phyloP scores from a whole-genome alignment of 106 monocot species.

The Posidonia australis region DNA sequence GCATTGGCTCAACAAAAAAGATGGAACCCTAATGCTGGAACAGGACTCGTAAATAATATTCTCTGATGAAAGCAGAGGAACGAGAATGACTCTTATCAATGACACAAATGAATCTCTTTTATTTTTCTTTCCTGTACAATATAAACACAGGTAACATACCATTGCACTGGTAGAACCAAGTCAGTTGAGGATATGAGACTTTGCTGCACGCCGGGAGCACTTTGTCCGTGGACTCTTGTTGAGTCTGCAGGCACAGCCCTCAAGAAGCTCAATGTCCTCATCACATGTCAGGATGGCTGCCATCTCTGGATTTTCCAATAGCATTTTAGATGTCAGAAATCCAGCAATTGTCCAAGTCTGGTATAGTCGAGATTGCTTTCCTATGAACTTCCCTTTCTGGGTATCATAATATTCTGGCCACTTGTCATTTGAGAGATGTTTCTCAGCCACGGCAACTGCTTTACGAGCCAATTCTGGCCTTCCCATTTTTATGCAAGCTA shows the following conservation, averaged over 20 bases:
- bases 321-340: slow-evolving; percentile 69
- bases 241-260: slow-evolving; percentile 79
- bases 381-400: slow-evolving; percentile 64
- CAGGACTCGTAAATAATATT: not conserved
- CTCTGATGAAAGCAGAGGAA: not conserved
- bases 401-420: slow-evolving; percentile 98
- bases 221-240: slow-evolving; percentile 37
- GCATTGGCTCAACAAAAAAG: slow-evolving; percentile 1
- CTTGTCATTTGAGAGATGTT: slow-evolving; percentile 61
- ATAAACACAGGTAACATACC: not conserved
- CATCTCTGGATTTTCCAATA: slow-evolving; percentile 69
- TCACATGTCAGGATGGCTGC: slow-evolving; percentile 77
- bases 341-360: slow-evolving; percentile 96
- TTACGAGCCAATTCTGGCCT: slow-evolving; percentile 66
- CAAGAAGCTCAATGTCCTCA: slow-evolving; percentile 84
- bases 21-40: slow-evolving; percentile 1
- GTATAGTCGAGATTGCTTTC: slow-evolving; percentile 73
- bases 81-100: not conserved
- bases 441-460: slow-evolving; percentile 65
- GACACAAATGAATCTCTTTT: not conserved
- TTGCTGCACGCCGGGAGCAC: slow-evolving; percentile 63
- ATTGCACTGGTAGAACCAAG: not conserved
- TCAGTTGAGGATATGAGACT: slow-evolving; percentile 25
- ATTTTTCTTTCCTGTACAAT: not conserved
- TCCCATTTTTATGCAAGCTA: slow-evolving; percentile 96